Evolutionary conservation across 179 eudicot genomes (phyloP), one percentile per base, ranked within the genome.

Genomic region (Beta corolliflora): DNA sequence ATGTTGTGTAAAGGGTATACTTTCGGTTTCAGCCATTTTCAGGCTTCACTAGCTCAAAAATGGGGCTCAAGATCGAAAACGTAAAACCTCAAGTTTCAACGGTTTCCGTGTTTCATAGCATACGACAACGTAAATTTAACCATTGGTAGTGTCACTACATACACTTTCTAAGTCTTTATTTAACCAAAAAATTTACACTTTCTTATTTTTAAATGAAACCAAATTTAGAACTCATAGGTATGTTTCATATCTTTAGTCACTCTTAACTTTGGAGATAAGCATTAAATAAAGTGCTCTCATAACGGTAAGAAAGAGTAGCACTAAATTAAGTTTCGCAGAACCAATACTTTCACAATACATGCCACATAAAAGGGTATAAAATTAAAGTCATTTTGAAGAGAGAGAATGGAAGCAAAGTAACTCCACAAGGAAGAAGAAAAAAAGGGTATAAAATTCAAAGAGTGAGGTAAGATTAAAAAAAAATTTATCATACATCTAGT

Each of bases 231-330:
- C 15, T 29, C 69, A 64, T 64, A 36, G 0, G 41, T 36, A 36
- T 36, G 31, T n/a, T 59, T 3, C n/a, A 18, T 23, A n/a, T 25
- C 13, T 12, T 10, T 11, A 11, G 11, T 8, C 36, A 9, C 12
- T 9, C 12, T 5, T 41, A 44, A 9, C 13, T 69, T 36, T 67
- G 48, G 7, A 67, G 21, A 41, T 67, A 36, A 31, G 46, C n/a
- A 41, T 31, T 67, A 0, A 36, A 29, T 15, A 69, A 41, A 4
- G 18, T 69, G 52, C 16, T 18, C 50, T 31, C 16, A 75, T 50
- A 54, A 73, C 73, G 73, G 73, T 70, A 70, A 45, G 44, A 25
- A 65, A 60, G 44, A 29, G 45, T 9, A 65, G 50, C 71, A 66
- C 46, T 66, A 31, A 66, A 66, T 72, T 29, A 5, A 52, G 23